Percentiles rank a stretch among this genome's conserved stretches.
These are phyloP conservation scores for Alternaria atra DNA, from an alignment of 2,329 filamentous ascomycete genomes.

Conservation along the genomic window DNA sequence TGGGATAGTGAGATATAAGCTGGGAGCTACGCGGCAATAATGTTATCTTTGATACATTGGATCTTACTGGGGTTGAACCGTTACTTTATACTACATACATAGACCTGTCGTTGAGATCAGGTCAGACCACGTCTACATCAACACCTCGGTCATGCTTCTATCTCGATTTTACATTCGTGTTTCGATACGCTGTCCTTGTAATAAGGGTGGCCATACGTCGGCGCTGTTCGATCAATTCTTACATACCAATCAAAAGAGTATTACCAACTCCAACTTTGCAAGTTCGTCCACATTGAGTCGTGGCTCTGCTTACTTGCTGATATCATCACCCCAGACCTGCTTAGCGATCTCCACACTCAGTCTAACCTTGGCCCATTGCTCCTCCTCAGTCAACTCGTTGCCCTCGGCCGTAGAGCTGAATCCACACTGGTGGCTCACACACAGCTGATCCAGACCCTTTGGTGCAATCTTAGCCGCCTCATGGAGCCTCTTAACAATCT, in stretches of 20 bases:
- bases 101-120: not conserved
- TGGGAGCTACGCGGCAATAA: not conserved
- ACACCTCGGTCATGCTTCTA: not conserved
- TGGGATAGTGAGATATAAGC: not conserved
- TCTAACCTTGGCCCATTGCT: constrained; percentile 67
- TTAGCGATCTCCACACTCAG: constrained; percentile 66
- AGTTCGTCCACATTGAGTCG: not conserved
- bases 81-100: constrained; percentile 3
- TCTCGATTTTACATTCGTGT: not conserved
- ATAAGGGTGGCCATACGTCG: not conserved
- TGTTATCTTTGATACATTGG: not conserved
- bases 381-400: constrained; percentile 64
- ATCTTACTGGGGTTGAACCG: constrained; percentile 3
- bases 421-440: constrained; percentile 66
- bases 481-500: constrained; percentile 51
- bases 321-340: constrained; percentile 64
- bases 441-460: constrained; percentile 64
- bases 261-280: not conserved
- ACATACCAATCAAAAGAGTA: not conserved
- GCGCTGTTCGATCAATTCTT: not conserved
- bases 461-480: constrained; percentile 58
- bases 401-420: constrained; percentile 67
- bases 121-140: not conserved
- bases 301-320: constrained; percentile 28
- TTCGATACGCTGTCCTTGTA: too few species aligned